A percentile compares a stretch with the other conserved stretches of the same genome.
Evolutionary conservation across 495 filamentous ascomycete species (phyloP).

Genomic region (Pyrenula massariospora): DNA sequence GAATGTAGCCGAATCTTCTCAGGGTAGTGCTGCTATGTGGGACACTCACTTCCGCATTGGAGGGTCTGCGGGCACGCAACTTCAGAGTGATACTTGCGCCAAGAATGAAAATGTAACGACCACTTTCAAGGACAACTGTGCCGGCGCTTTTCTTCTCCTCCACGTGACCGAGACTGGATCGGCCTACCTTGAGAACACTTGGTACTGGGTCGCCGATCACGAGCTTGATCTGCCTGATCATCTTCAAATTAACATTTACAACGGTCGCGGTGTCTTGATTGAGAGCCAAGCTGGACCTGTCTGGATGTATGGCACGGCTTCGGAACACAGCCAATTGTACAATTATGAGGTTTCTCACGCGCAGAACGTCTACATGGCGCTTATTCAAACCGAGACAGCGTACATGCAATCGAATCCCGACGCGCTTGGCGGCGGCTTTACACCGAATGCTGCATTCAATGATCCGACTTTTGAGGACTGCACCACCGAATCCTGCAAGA

Average conservation of each 20-base stretch:
- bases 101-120: conserved; percentile 54
- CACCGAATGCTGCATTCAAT: conserved; percentile 45
- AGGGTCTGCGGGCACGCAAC: conserved; percentile 66
- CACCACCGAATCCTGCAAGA: conserved; percentile 54
- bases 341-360: conserved; percentile 78
- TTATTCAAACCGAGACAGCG: conserved; percentile 87
- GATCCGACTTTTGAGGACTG: conserved; percentile 67
- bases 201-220: conserved; percentile 95
- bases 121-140: conserved; percentile 44
- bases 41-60: conserved; percentile 83
- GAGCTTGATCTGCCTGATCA: conserved; percentile 68
- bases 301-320: conserved; percentile 64
- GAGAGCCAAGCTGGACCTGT: conserved; percentile 48
- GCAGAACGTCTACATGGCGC: conserved; percentile 68
- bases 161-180: conserved; percentile 61
- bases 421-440: conserved; percentile 50
- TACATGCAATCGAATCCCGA: conserved; percentile 85
- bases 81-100: conserved; percentile 65
- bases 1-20: conserved; percentile 60
- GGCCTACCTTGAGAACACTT: conserved; percentile 81
- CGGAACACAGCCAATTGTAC: conserved; percentile 86
- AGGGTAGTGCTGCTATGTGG: conserved; percentile 74
- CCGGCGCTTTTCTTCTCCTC: conserved; percentile 69
- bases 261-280: conserved; percentile 73
- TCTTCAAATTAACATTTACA: conserved; percentile 84